These are phyloP conservation scores for Vicia villosa DNA, from an alignment of 306 rosid genomes.

Conservation along the genomic window DNA sequence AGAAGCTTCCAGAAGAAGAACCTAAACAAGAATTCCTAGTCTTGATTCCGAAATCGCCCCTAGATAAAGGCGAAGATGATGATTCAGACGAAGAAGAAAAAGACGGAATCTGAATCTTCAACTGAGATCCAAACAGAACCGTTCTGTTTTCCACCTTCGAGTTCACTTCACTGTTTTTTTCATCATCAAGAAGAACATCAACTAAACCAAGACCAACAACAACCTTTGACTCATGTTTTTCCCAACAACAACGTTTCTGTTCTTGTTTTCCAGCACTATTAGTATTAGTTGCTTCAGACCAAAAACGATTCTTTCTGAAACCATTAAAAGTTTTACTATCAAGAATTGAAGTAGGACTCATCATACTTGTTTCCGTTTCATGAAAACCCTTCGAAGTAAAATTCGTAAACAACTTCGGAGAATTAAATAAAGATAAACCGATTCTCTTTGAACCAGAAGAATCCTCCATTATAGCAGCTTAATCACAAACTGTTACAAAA, in stretches of 20 bases:
- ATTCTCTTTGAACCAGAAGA: conserved; percentile 40
- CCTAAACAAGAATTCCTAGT: conserved; percentile 46
- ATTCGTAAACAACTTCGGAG: conserved; percentile 65
- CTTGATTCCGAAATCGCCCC: conserved; percentile 43
- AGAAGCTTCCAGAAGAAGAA: conserved; percentile 43
- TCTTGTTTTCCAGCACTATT: conserved; percentile 57
- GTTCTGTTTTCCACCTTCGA: conserved; percentile 49
- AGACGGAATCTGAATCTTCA: conserved; percentile 72
- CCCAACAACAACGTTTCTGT: conserved; percentile 60
- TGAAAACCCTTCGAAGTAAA: conserved; percentile 46
- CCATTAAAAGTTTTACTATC: conserved; percentile 62
- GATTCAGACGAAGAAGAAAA: conserved; percentile 32
- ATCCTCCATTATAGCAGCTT: conserved; percentile 55
- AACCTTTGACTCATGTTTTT: conserved; percentile 56
- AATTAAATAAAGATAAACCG: conserved; percentile 53
- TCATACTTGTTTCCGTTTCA: conserved; percentile 61
- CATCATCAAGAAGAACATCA: conserved; percentile 67
- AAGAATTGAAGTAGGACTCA: conserved; percentile 87
- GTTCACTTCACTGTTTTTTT: conserved; percentile 39
- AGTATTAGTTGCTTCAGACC: conserved; percentile 60
- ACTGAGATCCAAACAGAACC: conserved; percentile 85
- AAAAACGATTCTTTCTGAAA: conserved; percentile 56
- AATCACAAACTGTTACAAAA: not conserved
- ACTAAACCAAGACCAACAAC: conserved; percentile 83
- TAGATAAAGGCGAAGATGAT: conserved; percentile 43